phyloP scores from a whole-genome alignment of 805 yeast species.

The Priceomyces fermenticarens region DNA sequence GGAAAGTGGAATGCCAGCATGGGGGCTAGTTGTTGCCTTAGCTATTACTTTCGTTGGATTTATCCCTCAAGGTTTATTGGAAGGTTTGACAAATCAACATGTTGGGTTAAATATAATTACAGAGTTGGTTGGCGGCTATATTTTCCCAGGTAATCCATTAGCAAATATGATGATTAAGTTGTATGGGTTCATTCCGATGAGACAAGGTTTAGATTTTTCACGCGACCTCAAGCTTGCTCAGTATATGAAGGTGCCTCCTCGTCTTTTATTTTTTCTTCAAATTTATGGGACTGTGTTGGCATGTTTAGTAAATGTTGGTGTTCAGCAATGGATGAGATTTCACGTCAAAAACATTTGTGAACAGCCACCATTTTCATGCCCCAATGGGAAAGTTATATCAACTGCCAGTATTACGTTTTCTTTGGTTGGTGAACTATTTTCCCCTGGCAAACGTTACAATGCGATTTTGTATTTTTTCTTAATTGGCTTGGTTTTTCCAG shows the following conservation, averaged over 20 bases:
- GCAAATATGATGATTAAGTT: slow-evolving; percentile 49
- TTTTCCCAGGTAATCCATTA: slow-evolving; percentile 47
- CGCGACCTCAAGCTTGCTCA: slow-evolving; percentile 35
- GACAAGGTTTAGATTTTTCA: slow-evolving; percentile 26
- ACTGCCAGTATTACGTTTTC: slow-evolving; percentile 44
- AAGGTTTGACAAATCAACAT: slow-evolving; percentile 13
- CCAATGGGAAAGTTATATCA: slow-evolving; percentile 40
- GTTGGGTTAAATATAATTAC: slow-evolving; percentile 4
- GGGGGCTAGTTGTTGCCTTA: slow-evolving; percentile 21
- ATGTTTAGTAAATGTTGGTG: slow-evolving; percentile 20
- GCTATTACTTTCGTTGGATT: slow-evolving; percentile 18
- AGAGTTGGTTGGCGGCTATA: slow-evolving; percentile 8
- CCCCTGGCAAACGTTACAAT: slow-evolving; percentile 22
- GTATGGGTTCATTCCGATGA: slow-evolving; percentile 46
- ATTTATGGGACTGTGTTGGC: slow-evolving; percentile 16
- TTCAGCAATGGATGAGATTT: slow-evolving; percentile 20
- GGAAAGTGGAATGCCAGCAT: slow-evolving; percentile 14
- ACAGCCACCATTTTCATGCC: slow-evolving; percentile 34
- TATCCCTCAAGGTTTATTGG: slow-evolving; percentile 22
- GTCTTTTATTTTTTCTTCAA: slow-evolving; percentile 41
- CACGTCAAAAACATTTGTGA: slow-evolving; percentile 32
- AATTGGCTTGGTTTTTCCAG: slow-evolving; percentile 34
- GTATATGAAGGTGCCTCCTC: slow-evolving; percentile 41
- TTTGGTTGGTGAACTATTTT: slow-evolving; percentile 29
- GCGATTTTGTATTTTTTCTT: slow-evolving; percentile 37